Base-by-base conservation (phyloP, 176 grass and related monocot species). In the Aegilops tauschii region DNA sequence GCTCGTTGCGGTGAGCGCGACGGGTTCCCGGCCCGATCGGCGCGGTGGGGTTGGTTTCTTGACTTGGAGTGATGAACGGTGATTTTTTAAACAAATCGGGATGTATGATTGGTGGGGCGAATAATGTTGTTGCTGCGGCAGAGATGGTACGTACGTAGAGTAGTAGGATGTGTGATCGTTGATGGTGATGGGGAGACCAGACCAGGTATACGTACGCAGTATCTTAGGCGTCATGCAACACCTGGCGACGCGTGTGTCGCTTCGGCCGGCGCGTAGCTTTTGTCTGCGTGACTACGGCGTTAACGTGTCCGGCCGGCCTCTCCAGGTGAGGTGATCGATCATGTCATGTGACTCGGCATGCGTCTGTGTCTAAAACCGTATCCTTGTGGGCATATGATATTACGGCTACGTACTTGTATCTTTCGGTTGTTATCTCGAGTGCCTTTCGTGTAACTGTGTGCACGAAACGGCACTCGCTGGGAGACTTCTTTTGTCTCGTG, bases 381-480 rank as follows among this genome's bases (percentile, higher is more conserved):
- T 56, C 52, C 17, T 56, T 20, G 52, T 56, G 20, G 17, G 17
- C 52, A 18, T 67, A 20, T 20, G 17, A 39, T 40, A 12, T 12
- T 47, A 47, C 44, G 3, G 12, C 3, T 29, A 74, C 40, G 39
- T 45, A 74, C 40, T 47, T 70, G n/a, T 73, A 44, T 30, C 13
- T 42, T 31, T 66, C 58, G 3, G 4, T 37, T 44, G 78, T 37
- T 80, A 37, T 80, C 67, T 73, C 21, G 0, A 5, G 70, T 73
- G n/a, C 13, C 47, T 88, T 83, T 83, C 80, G 4, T 36, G 27
- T 50, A 36, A 70, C 80, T 83, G 13, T 61, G 86, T 54, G 16
- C 16, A 54, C 50, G 16, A 16, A 54, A 54, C 5, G 50, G 5
- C 50, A 54, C 50, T 18, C 50, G 5, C 5, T 17, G 14, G 50